Evolutionary conservation across 2,329 filamentous ascomycete genomes (phyloP), one percentile per base, ranked within the genome.

Genomic region (Claviceps arundinis): DNA sequence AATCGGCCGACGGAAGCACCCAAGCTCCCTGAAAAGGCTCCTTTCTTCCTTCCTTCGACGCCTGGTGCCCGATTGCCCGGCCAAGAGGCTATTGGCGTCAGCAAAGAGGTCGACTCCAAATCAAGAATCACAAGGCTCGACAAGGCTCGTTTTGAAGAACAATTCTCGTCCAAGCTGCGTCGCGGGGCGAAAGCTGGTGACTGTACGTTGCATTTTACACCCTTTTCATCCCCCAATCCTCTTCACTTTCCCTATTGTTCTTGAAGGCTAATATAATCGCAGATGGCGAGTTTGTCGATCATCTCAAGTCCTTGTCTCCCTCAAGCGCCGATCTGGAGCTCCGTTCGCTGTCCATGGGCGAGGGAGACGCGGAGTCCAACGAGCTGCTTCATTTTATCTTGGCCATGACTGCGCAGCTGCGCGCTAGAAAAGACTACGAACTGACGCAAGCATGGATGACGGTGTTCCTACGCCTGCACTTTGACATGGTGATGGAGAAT

Each of bases 381-480:
- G 93, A 97, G 67, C 71, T 95, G 17, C 72, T 84, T 1, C 75
- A 82, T 50, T 98, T 98, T 63, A 82, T 97, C 50, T 68, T 73
- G n/a, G 89, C 89, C 1, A 69, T 98, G 52, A 94, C 87, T 0
- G 75, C 72, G 51, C 76, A 85, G 13, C 71, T 97, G 50, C 69
- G 73, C 44, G 73, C 80, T 49, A 81, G 84, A 57, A 80, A 79
- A 47, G 93, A 97, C 66, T 98, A 95, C 67, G 93, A 98, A 69
- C 76, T 98, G 41, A 86, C 89, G 16, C 90, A 97, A 68, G 89
- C 89, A 0, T 98, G 93, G 91, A 97, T 98, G 89, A 84, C 85
- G 2, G 91, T 97, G 1, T 95, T 97, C 62, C 65, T 98, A 54
- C 80, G 84, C 47, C 71, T 95, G 42, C 91, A 97, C 67, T 78